Percentiles rank a stretch among this genome's conserved stretches.
Conservation (phyloP, 2,329 filamentous ascomycete species). For the Lachnellula willkommii region DNA sequence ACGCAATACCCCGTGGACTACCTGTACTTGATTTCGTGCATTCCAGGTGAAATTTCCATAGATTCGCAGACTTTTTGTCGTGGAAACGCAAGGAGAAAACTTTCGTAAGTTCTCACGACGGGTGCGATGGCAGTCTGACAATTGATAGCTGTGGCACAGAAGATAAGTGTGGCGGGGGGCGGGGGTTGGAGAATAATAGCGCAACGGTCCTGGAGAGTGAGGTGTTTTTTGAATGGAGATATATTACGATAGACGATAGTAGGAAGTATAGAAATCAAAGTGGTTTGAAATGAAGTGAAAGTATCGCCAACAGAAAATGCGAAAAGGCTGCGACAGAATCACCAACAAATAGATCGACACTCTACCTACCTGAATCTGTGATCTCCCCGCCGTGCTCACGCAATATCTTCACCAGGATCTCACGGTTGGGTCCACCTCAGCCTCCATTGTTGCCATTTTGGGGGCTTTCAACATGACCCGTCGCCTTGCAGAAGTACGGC, state of each 20-base stretch:
- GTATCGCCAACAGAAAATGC: slow-evolving; percentile 1
- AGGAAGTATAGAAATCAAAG: neutral
- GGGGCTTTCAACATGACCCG: neutral
- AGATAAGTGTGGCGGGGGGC: neutral
- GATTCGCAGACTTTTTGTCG: slow-evolving; percentile 2
- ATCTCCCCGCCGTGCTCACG: slow-evolving; percentile 1
- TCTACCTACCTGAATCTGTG: neutral
- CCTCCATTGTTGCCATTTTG: neutral
- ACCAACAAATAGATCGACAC: neutral
- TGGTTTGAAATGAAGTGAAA: slow-evolving; percentile 9
- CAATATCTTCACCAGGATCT: neutral
- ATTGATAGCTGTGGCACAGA: neutral
- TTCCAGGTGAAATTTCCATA: slow-evolving; percentile 12
- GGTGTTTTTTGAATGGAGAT: neutral
- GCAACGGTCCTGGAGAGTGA: neutral
- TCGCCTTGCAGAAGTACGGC: neutral
- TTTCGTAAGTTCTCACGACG: neutral
- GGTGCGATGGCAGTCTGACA: neutral
- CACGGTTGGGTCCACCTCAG: neutral
- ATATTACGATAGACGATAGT: neutral
- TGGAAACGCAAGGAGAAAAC: neutral
- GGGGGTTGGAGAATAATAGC: neutral
- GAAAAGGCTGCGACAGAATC: neutral
- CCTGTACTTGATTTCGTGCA: slow-evolving; percentile 11
- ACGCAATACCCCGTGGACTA: slow-evolving; percentile 8